Percentiles rank a stretch among this genome's conserved stretches.
Conservation (phyloP, 2,329 filamentous ascomycete genomes). For the Septoria linicola region DNA sequence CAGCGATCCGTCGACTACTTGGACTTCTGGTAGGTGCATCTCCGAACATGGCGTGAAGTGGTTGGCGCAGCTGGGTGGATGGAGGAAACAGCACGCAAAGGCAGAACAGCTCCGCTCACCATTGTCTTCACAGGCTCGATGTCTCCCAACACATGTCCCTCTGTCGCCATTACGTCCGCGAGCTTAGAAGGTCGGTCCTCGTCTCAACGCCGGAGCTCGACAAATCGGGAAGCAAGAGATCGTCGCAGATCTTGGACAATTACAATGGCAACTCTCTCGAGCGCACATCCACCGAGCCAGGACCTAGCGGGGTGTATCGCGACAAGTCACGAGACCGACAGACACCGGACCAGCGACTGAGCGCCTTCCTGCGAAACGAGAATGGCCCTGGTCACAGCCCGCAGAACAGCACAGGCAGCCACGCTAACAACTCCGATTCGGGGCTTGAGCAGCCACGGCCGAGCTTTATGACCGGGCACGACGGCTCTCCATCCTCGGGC, state of each 20-base stretch:
- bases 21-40: conserved; percentile 82
- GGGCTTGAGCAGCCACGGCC: conserved; percentile 52
- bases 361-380: conserved; percentile 67
- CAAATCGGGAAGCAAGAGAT: conserved; percentile 73
- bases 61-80: not conserved
- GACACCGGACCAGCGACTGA: conserved; percentile 83
- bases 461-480: conserved; percentile 59
- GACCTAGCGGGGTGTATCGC: conserved; percentile 34
- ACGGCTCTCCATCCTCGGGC: conserved; percentile 37
- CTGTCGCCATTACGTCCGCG: conserved; percentile 93
- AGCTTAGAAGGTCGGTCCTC: conserved; percentile 87
- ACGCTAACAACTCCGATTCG: conserved; percentile 37
- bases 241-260: conserved; percentile 70
- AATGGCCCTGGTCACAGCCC: conserved; percentile 49
- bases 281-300: conserved; percentile 33
- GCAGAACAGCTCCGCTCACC: not conserved
- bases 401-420: conserved; percentile 48
- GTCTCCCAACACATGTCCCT: conserved; percentile 98
- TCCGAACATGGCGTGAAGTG: not conserved
- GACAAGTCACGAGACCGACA: conserved; percentile 51
- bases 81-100: conserved; percentile 1
- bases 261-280: conserved; percentile 51
- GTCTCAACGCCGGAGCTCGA: conserved; percentile 90
- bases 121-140: conserved; percentile 71
- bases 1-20: conserved; percentile 97